Evolutionary conservation across 176 grass and related monocot genomes (phyloP).

Genomic region (Zoysia pacifica): DNA sequence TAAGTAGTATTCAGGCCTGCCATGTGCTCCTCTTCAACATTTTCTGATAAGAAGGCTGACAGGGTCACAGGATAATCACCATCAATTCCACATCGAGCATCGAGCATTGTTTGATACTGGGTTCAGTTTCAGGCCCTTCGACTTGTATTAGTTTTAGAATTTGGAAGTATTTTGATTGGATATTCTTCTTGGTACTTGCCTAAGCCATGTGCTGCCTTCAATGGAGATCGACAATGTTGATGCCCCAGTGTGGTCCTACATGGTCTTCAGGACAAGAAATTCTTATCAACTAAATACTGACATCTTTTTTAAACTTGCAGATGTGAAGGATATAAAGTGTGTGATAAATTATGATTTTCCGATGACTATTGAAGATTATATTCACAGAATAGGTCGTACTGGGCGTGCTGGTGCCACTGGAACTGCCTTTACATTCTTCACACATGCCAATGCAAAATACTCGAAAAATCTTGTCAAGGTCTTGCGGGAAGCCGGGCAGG

Average conservation of each 20-base stretch:
- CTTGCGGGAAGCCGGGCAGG: constrained; percentile 77
- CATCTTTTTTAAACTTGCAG: constrained; percentile 58
- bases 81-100: constrained; percentile 65
- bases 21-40: constrained; percentile 28
- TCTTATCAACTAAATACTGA: constrained; percentile 35
- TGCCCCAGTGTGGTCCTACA: constrained; percentile 40
- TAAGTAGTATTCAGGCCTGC: constrained; percentile 33
- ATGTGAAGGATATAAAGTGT: constrained; percentile 99
- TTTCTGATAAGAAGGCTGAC: constrained; percentile 36
- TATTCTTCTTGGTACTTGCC: constrained; percentile 41
- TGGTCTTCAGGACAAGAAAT: constrained; percentile 36
- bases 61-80: constrained; percentile 66
- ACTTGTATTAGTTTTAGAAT: constrained; percentile 46
- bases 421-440: constrained; percentile 90
- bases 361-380: constrained; percentile 90
- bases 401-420: constrained; percentile 91
- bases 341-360: constrained; percentile 99
- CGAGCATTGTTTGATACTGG: constrained; percentile 56
- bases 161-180: constrained; percentile 32
- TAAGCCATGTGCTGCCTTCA: constrained; percentile 47
- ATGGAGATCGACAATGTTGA: constrained; percentile 56
- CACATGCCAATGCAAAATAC: constrained; percentile 65
- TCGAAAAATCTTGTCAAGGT: constrained; percentile 89
- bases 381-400: constrained; percentile 95
- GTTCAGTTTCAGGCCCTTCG: constrained; percentile 87